Evolutionary conservation across 2,329 filamentous ascomycete species (phyloP), one percentile per base, ranked within the genome.

Genomic region (Penicillium sp.): DNA sequence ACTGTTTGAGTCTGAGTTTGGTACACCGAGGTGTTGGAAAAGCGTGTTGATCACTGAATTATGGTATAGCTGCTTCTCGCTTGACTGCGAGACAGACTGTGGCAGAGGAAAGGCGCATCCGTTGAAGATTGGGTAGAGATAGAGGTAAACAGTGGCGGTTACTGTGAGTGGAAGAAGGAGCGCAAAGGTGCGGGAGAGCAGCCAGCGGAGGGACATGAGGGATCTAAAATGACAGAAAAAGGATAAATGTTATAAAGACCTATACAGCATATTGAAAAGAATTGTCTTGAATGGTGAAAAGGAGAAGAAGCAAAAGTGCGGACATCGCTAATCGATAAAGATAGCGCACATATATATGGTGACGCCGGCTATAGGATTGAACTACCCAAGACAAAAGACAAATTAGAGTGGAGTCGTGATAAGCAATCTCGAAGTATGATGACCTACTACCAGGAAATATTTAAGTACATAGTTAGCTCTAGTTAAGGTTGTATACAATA

Each of bases 81-180:
- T 37, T 43, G 48, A 23, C 21, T 38, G 31, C 46, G 52, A 23
- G 21, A 58, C 52, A 29, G 59, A 52, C 25, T 50, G 48, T 47
- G 81, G 63, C 79, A 71, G 73, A 12, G 93, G 91, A 75, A 97
- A 97, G 38, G 84, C 86, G 80, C 93, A 97, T 69, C 85, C 84
- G 64, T 86, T 83, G 70, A 96, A 88, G 66, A 90, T 70, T 9
- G 94, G 93, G 72, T 96, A 97, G 40, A 93, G 80, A 78, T 97
- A 97, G 53, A 97, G 82, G 77, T 93, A 95, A 64, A 87, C 68
- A 51, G 89, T 91, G 69, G 85, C 84, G 62, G 85, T 76, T 70
- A 93, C 68, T 58, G 89, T 87, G 71, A 93, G 70, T 49, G 90
- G 87, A 45, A 89, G 71, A 38, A 87, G 75, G 62, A 82, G 69